Evolutionary conservation across 805 yeast genomes (phyloP), one percentile per base, ranked within the genome.

Genomic region (Pichia heedii): DNA sequence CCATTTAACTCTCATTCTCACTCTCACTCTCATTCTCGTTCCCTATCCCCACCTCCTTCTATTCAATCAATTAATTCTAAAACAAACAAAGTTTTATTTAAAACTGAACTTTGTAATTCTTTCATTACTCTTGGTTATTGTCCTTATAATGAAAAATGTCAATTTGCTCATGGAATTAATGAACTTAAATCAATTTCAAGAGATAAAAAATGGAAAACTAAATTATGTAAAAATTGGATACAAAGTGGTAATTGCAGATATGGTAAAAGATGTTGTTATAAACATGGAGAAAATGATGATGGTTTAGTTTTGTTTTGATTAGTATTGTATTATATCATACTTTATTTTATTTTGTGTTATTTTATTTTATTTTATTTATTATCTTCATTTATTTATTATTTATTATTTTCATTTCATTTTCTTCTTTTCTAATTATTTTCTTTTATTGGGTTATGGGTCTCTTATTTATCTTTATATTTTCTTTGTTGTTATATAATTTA

Each of bases 211-310:
- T 88, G 90, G 83, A 78, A 95, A 58, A 84, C 95, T 13, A 88
- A 88, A 66, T 84, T 89, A 15, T 88, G 97, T 67, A 82, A 79
- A 49, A 88, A 88, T 61, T 88, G 96, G 95, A 57, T 77, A 20
- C 81, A 80, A 56, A 73, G 72, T 37, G 96, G 96, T 13, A 67
- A 74, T 37, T 88, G 97, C 60, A 77, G 94, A 33, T 88, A 88
- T 64, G 95, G 95, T 22, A 84, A 77, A 60, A 75, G 97, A 57
- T 88, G 97, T 62, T 86, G 95, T 58, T 88, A 89, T 69, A 85
- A 82, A 58, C 97, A 88, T 63, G 85, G 82, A 26, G 66, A 66
- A 40, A 62, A 57, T 24, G 62, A 57, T 44, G 44, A 41, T 27
- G 54, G 55, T 5, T 39, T 46, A 13, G 33, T 36, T 15, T 30